Percentiles rank a stretch among this genome's conserved stretches.
phyloP scores from a whole-genome alignment of 2,329 filamentous ascomycete genomes.

The Cytospora paraplurivora region DNA sequence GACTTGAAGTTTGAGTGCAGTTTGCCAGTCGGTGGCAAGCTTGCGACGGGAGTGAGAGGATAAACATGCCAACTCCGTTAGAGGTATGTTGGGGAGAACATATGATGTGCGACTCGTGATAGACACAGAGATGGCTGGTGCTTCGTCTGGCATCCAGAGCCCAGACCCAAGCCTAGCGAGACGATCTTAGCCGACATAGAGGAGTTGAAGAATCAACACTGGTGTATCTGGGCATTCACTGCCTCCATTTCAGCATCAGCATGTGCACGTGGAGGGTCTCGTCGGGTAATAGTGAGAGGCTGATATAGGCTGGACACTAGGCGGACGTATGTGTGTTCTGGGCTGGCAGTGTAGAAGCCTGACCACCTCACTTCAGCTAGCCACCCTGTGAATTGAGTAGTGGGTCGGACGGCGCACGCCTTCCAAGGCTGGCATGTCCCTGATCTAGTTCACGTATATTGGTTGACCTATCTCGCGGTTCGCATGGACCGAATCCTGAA shows the following conservation, averaged over 20 bases:
- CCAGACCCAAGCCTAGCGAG: not conserved
- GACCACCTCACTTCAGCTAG: not conserved
- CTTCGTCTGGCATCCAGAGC: not conserved
- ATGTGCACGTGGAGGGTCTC: not conserved
- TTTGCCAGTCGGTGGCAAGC: not conserved
- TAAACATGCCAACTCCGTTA: not conserved
- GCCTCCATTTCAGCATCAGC: not conserved
- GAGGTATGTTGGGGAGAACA: not conserved
- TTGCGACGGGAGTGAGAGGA: not conserved
- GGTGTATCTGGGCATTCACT: not conserved
- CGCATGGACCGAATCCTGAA: slow-evolving; percentile 4
- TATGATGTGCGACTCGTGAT: not conserved
- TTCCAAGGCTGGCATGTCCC: not conserved
- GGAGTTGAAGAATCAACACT: not conserved
- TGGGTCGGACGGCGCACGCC: not conserved
- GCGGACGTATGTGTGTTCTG: not conserved
- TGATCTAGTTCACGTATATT: not conserved
- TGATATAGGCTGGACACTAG: not conserved
- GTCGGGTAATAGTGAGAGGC: slow-evolving; percentile 9
- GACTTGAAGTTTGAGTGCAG: not conserved
- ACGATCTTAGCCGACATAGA: not conserved
- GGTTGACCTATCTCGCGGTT: slow-evolving; percentile 2
- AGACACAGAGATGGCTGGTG: not conserved
- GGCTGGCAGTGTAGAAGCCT: not conserved
- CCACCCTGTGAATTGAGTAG: not conserved